These are phyloP conservation scores for Salvia sclarea DNA, from an alignment of 305 asterid genomes.

Conservation along the genomic window DNA sequence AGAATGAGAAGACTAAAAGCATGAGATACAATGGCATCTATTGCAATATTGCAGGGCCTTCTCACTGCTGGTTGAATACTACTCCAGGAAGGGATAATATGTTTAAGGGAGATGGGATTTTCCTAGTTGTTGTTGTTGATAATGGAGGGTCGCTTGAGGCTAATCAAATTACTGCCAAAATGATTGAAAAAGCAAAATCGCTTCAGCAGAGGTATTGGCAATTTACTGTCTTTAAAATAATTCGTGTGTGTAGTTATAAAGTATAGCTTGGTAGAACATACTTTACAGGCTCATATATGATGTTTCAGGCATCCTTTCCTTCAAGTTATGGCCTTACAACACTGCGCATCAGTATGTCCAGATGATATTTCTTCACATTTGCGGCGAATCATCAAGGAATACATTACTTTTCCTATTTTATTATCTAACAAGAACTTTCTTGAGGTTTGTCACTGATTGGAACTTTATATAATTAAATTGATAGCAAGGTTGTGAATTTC, in stretches of 20 bases:
- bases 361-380: conserved; percentile 45
- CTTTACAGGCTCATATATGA: conserved; percentile 32
- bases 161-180: conserved; percentile 40
- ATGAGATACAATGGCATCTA: background rate
- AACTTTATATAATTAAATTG: conserved; percentile 25
- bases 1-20: background rate
- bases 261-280: no score
- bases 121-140: conserved; percentile 57
- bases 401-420: conserved; percentile 71
- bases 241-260: conserved; percentile 24
- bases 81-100: conserved; percentile 38
- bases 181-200: conserved; percentile 62
- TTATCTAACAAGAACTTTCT: conserved; percentile 49
- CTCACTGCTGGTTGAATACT: conserved; percentile 69
- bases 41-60: conserved; percentile 57
- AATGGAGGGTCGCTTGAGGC: conserved; percentile 42
- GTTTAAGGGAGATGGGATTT: conserved; percentile 51
- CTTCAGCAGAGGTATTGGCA: conserved; percentile 72
- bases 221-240: conserved; percentile 15
- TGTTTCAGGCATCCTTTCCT: conserved; percentile 71
- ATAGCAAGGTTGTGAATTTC: background rate
- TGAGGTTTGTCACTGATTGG: conserved; percentile 52
- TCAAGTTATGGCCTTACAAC: conserved; percentile 66
- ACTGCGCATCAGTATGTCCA: conserved; percentile 41
- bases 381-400: conserved; percentile 55